Conservation (phyloP, 129 eudicot genomes). For the Arctium lappa region DNA sequence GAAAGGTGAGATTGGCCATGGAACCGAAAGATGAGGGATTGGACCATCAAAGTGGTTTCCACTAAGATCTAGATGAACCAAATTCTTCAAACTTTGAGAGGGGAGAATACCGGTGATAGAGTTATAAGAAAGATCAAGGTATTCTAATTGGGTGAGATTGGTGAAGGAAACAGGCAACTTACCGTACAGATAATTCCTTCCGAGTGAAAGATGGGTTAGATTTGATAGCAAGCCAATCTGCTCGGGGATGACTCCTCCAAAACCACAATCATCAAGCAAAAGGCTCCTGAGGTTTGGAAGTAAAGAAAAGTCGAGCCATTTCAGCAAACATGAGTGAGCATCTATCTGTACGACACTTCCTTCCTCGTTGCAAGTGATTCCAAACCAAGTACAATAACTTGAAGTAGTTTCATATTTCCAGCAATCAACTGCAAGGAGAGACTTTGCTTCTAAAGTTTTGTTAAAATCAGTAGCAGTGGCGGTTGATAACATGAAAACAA, state of each 20-base stretch:
- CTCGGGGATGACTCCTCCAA: slow-evolving; percentile 8
- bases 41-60: background rate
- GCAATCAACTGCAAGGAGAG: background rate
- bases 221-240: slow-evolving; percentile 3
- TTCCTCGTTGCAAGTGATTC: slow-evolving; percentile 10
- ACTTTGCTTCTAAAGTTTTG: background rate
- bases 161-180: background rate
- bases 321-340: too few relatives aligned
- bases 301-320: slow-evolving; percentile 5
- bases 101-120: slow-evolving; percentile 10
- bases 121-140: slow-evolving; percentile 15
- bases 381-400: slow-evolving; percentile 3
- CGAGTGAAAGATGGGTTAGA: background rate
- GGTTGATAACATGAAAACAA: background rate
- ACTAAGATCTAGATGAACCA: background rate
- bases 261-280: background rate
- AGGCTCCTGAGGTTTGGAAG: background rate
- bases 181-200: background rate
- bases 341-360: slow-evolving; percentile 7
- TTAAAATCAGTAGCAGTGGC: background rate
- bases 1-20: background rate
- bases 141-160: slow-evolving; percentile 3
- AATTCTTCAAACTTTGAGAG: background rate
- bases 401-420: background rate
- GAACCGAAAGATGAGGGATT: slow-evolving; percentile 2